Base-by-base conservation (phyloP, 371 early-diverging fungal species). In the Mucor circinelloides region DNA sequence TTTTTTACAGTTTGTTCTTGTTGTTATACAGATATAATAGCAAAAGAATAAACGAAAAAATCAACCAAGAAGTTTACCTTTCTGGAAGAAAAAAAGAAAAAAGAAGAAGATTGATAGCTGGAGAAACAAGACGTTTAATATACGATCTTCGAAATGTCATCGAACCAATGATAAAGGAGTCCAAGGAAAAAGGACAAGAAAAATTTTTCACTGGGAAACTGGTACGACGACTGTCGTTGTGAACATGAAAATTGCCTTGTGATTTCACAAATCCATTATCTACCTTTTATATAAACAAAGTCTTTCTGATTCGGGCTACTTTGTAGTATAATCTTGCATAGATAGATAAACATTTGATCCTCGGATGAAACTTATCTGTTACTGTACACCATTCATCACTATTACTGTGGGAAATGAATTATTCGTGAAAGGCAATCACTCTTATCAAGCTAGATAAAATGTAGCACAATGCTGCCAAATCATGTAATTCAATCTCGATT, bases 1-100 rank as follows among this genome's bases (percentile, higher is more conserved):
- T 30, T 67, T 55, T 55, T 61, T 67, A 50, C 50, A 23, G 50
- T 50, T 50, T 50, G 36, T 36, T 25, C 50, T 50, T 50, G 25
- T 36, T 36, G 36, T 36, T 36, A 36, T 36, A 15, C 13, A 36
- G 21, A 21, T 50, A 19, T 23, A 50, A 8, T 7, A 46, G 25
- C 36, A 36, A 36, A 36, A 36, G 36, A 50, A 50, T 12, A 50
- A 50, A 50, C 50, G 50, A 50, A 50, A 50, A 50, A 50, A 23
- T 25, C 21, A 50, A 50, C 50, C 50, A 50, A 50, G 23, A 50
- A 50, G 50, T 50, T 50, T 50, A 50, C 25, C 50, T 50, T 50
- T 50, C 23, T 50, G 50, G 21, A 50, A 50, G 25, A 25, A 50
- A 50, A 50, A 44, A 44, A 44, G 44, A 50, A 50, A 25, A 50